phyloP scores from a whole-genome alignment of 1,284 basidiomycete genomes.

The Tylopilus sp. region DNA sequence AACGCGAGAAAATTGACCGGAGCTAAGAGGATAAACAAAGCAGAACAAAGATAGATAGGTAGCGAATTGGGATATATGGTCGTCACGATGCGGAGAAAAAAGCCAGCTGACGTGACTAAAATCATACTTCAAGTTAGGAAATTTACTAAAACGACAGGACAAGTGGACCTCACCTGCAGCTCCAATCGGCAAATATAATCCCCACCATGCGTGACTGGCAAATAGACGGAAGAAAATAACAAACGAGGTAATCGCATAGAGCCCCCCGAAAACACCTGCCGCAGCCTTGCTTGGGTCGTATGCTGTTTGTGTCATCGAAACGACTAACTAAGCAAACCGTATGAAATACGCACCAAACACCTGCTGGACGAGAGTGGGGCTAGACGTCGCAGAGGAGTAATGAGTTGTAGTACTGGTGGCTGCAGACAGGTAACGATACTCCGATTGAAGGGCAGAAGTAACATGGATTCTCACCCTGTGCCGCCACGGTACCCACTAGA shows the following conservation, averaged over 20 bases:
- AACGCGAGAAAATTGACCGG: conserved; percentile 31
- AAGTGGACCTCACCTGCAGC: conserved; percentile 12
- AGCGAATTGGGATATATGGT: conserved; percentile 15
- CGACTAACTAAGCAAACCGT: background rate
- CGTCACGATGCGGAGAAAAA: conserved; percentile 17
- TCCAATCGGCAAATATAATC: conserved; percentile 30
- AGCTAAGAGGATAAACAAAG: conserved; percentile 19
- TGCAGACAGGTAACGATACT: background rate
- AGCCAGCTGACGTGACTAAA: conserved; percentile 20
- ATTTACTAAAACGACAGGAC: background rate
- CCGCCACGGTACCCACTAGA: conserved; percentile 4
- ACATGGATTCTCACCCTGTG: conserved; percentile 7
- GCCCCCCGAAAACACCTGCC: conserved; percentile 18
- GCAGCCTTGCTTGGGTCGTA: conserved; percentile 24
- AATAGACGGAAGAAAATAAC: conserved; percentile 17
- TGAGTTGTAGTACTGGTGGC: conserved; percentile 3
- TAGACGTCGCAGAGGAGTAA: conserved; percentile 5
- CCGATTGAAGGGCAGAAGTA: background rate
- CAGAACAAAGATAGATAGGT: conserved; percentile 8
- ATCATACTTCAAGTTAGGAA: background rate
- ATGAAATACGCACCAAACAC: background rate
- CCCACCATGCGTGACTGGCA: conserved; percentile 27
- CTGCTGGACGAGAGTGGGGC: conserved; percentile 10
- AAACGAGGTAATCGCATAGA: conserved; percentile 19
- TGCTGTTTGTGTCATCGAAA: conserved; percentile 5